Evolutionary conservation across 2,329 filamentous ascomycete species (phyloP).

Genomic region (Amauroascus verrucosus): DNA sequence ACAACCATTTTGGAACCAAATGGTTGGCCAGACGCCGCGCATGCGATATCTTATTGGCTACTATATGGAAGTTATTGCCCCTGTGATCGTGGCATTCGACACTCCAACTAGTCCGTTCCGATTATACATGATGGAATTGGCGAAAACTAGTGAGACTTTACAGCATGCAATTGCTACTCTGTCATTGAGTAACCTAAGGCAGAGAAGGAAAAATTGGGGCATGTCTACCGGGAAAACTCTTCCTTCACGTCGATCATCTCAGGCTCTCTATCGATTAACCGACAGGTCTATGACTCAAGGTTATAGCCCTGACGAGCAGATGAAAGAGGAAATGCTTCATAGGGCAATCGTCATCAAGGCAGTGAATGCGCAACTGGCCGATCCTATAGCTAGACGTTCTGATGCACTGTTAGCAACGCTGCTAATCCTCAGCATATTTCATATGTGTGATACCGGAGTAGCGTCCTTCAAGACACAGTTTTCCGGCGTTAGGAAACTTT

Average conservation of each 20-base stretch:
- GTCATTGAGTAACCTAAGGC: conserved; percentile 78
- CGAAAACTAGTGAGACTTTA: conserved; percentile 67
- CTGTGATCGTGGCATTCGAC: conserved; percentile 85
- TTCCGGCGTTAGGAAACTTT: conserved; percentile 81
- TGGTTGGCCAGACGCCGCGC: conserved; percentile 57
- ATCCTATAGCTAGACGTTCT: conserved; percentile 62
- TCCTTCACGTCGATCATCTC: conserved; percentile 41
- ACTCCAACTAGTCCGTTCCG: conserved; percentile 76
- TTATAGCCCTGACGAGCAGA: conserved; percentile 47
- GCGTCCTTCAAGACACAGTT: conserved; percentile 91
- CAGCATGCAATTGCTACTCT: conserved; percentile 87
- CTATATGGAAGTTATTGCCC: conserved; percentile 85
- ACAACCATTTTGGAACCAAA: conserved; percentile 33
- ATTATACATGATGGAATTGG: conserved; percentile 68
- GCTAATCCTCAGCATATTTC: conserved; percentile 78
- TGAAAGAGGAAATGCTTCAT: conserved; percentile 69
- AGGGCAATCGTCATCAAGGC: conserved; percentile 74
- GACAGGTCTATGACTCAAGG: conserved; percentile 29
- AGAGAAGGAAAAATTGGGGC: conserved; percentile 53
- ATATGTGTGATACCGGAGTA: conserved; percentile 86
- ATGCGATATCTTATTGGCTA: conserved; percentile 88
- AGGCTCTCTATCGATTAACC: conserved; percentile 37
- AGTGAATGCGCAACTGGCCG: conserved; percentile 73
- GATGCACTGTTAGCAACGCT: conserved; percentile 83
- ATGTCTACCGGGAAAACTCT: conserved; percentile 44